Percentiles rank a stretch among this genome's conserved stretches.
These are phyloP conservation scores for Leucocoprinus leucothites DNA, from an alignment of 768 basidiomycete genomes.

Conservation along the genomic window DNA sequence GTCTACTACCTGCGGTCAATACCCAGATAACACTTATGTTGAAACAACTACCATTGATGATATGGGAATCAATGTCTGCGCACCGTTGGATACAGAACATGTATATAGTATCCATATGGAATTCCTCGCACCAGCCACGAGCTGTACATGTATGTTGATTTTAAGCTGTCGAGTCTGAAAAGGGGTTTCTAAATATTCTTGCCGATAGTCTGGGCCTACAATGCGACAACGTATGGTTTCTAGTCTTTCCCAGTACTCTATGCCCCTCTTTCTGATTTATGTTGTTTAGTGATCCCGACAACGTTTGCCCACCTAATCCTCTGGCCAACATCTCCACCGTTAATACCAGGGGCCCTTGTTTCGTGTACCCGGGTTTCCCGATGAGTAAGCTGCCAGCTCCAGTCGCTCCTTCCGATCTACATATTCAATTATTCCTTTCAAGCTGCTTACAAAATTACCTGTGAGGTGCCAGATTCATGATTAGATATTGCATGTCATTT, in stretches of 20 bases:
- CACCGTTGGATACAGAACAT: background rate
- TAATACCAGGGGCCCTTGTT: background rate
- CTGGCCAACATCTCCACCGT: background rate
- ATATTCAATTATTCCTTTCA: background rate
- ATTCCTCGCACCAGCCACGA: background rate
- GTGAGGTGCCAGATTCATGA: background rate
- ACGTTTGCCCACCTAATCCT: background rate
- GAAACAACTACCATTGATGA: background rate
- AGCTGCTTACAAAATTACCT: background rate
- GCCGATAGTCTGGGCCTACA: background rate
- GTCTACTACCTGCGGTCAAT: background rate
- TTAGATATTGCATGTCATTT: too few species aligned
- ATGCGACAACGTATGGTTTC: background rate
- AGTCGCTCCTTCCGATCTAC: too few species aligned
- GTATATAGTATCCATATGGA: slow-evolving; percentile 3
- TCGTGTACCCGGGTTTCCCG: slow-evolving; percentile 2
- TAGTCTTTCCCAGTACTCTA: background rate
- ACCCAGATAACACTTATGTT: background rate
- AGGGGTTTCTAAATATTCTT: background rate
- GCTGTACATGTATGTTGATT: background rate
- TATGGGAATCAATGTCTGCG: background rate
- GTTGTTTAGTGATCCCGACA: background rate
- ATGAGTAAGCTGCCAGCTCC: background rate
- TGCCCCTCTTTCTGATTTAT: background rate
- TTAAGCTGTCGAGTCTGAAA: too few species aligned